These are phyloP conservation scores for Cercospora janseana DNA, from an alignment of 2,329 filamentous ascomycete genomes.

Conservation along the genomic window DNA sequence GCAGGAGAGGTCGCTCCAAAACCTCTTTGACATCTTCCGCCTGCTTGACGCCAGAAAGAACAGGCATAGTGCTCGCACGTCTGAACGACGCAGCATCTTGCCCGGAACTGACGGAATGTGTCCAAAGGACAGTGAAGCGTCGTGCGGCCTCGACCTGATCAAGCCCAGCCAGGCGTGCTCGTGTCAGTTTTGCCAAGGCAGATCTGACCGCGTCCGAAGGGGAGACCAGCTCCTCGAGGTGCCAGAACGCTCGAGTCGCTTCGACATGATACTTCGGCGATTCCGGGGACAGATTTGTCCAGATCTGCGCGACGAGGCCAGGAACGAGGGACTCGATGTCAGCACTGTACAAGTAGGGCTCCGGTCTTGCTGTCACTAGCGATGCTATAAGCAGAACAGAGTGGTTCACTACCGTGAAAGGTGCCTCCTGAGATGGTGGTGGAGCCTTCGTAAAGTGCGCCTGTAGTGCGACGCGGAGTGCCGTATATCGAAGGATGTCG, in stretches of 20 bases:
- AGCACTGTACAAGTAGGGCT: conserved; percentile 23
- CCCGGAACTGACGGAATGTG: conserved; percentile 57
- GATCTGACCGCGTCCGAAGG: conserved; percentile 24
- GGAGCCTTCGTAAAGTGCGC: conserved; percentile 1
- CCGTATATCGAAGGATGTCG: neutral
- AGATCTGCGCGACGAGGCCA: conserved; percentile 68
- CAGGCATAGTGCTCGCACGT: conserved; percentile 31
- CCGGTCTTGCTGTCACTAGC: conserved; percentile 9
- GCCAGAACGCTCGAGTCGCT: conserved; percentile 80
- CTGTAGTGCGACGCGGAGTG: conserved; percentile 2
- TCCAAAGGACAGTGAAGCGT: conserved; percentile 75
- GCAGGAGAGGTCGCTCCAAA: conserved; percentile 75
- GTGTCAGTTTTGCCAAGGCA: conserved; percentile 21
- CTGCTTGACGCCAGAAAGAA: conserved; percentile 28
- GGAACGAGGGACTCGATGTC: conserved; percentile 64
- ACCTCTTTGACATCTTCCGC: conserved; percentile 50
- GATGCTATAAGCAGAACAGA: conserved; percentile 25
- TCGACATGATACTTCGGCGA: conserved; percentile 94
- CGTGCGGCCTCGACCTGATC: conserved; percentile 58
- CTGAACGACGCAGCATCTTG: conserved; percentile 16
- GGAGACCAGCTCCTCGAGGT: conserved; percentile 59
- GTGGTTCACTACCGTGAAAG: conserved; percentile 27
- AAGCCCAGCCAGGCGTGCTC: conserved; percentile 5
- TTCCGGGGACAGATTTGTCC: conserved; percentile 76
- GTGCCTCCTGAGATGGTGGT: conserved; percentile 1